Percentiles rank a stretch among this genome's conserved stretches.
Conservation (phyloP, 768 basidiomycete genomes). For the Termitomyces sp. region DNA sequence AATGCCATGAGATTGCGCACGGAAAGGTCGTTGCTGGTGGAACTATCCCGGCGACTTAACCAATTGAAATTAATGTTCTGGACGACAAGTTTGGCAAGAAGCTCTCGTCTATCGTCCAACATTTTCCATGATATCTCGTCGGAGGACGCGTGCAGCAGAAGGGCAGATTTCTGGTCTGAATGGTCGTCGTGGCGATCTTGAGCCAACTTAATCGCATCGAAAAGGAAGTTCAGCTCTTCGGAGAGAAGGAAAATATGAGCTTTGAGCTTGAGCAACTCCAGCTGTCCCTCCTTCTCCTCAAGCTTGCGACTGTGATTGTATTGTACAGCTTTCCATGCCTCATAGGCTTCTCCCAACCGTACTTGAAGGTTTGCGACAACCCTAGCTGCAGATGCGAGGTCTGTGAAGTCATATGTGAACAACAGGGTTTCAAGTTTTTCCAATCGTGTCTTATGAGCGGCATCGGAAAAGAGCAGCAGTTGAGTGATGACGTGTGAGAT, state of each 20-base stretch:
- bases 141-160: conserved; percentile 78
- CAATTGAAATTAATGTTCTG: conserved; percentile 77
- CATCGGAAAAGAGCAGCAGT: conserved; percentile 87
- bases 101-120: conserved; percentile 68
- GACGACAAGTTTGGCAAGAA: conserved; percentile 86
- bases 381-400: conserved; percentile 65
- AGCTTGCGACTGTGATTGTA: conserved; percentile 36
- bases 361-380: conserved; percentile 74
- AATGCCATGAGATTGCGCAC: conserved; percentile 82
- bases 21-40: conserved; percentile 72
- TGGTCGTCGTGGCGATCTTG: conserved; percentile 71
- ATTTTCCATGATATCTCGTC: conserved; percentile 91
- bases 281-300: conserved; percentile 42
- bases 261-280: conserved; percentile 65
- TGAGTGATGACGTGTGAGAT: conserved; percentile 87
- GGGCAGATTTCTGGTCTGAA: conserved; percentile 74
- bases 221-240: conserved; percentile 80
- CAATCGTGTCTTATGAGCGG: conserved; percentile 72
- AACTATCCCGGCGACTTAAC: conserved; percentile 85
- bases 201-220: conserved; percentile 82
- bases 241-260: conserved; percentile 70
- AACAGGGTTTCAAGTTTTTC: conserved; percentile 80
- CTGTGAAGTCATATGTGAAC: conserved; percentile 87
- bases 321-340: conserved; percentile 44
- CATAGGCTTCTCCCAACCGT: conserved; percentile 63